These are phyloP conservation scores for Beauveria brongniartii DNA, from an alignment of 2,329 filamentous ascomycete species.

Conservation along the genomic window DNA sequence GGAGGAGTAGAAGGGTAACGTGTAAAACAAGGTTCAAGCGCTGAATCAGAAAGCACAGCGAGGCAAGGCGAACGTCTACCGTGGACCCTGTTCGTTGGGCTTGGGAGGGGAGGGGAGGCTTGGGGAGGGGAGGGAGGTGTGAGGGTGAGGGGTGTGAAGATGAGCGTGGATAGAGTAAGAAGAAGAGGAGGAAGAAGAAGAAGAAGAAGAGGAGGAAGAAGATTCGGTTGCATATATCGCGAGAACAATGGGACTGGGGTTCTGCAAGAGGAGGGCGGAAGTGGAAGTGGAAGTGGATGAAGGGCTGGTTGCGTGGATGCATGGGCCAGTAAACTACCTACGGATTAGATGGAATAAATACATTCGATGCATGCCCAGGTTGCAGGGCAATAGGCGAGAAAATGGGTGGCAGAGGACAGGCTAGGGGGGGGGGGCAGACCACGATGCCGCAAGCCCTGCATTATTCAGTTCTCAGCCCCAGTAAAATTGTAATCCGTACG, in stretches of 20 bases:
- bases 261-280: background rate
- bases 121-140: background rate
- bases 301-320: background rate
- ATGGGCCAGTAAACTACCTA: background rate
- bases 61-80: constrained; percentile 4
- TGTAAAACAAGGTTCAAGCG: constrained; percentile 11
- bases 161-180: background rate
- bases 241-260: background rate
- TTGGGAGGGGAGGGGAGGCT: background rate
- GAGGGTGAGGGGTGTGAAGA: background rate
- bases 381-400: too few species aligned
- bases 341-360: too few species aligned
- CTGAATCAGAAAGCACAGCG: constrained; percentile 5
- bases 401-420: too few species aligned
- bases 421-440: too few species aligned
- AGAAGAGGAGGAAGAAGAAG: background rate
- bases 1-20: background rate
- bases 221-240: background rate
- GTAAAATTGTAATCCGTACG: too few species aligned
- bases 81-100: constrained; percentile 9
- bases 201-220: background rate
- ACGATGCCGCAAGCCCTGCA: too few species aligned
- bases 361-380: too few species aligned
- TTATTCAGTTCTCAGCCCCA: too few species aligned
- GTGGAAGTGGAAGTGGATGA: background rate